Percentiles rank a stretch among this genome's conserved stretches.
Evolutionary conservation across 1,139 yeast genomes (phyloP).

Genomic region (Scheffersomyces illinoinensis): DNA sequence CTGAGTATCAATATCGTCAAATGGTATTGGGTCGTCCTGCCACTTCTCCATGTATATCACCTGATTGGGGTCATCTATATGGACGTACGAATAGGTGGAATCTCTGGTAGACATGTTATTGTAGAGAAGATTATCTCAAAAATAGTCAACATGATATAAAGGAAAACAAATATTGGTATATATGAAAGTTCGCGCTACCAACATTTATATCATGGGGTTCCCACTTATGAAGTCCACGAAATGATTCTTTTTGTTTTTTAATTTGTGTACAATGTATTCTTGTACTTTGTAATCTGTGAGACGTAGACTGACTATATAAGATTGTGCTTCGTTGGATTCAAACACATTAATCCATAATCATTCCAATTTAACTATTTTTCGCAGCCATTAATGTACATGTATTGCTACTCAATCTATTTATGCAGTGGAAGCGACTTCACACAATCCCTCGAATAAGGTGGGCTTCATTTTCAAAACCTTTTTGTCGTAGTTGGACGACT

Average conservation of each 20-base stretch:
- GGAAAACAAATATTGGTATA: background rate
- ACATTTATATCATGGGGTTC: background rate
- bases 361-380: background rate
- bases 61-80: conserved; percentile 41
- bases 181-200: background rate
- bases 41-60: conserved; percentile 45
- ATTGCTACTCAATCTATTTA: background rate
- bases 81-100: conserved; percentile 35
- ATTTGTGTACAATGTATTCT: background rate
- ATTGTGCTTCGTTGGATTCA: background rate
- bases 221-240: background rate
- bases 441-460: conserved; percentile 61
- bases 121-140: background rate
- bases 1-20: conserved; percentile 44
- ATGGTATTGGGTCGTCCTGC: conserved; percentile 44
- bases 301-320: no score
- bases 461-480: conserved; percentile 51
- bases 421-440: conserved; percentile 24
- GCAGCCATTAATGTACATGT: conserved; percentile 4
- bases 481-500: conserved; percentile 49
- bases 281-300: background rate
- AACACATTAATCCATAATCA: background rate
- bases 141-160: background rate
- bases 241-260: background rate
- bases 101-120: conserved; percentile 22